Conservation (phyloP, 139 green algal species). For the Micractinium sp. region DNA sequence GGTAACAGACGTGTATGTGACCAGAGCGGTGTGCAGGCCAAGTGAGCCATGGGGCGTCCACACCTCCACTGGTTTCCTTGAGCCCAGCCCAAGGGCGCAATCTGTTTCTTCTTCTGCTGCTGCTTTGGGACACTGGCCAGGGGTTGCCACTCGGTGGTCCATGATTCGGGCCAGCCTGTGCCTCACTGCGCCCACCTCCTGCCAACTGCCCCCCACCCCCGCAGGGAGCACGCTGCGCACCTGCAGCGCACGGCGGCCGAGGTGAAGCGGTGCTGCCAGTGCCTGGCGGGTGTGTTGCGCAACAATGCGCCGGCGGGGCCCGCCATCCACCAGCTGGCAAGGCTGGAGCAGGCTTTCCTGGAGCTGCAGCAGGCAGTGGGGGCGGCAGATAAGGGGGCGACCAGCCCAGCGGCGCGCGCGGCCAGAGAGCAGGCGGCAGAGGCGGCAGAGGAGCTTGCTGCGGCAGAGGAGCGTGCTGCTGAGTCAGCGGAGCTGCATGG, state of each 20-base stretch:
- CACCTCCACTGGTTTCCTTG: too few species aligned
- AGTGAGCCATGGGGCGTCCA: too few species aligned
- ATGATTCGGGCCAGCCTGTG: too few species aligned
- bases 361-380: slow-evolving; percentile 24
- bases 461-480: neutral
- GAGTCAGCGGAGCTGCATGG: neutral
- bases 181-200: neutral
- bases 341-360: neutral
- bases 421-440: neutral
- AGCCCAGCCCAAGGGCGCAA: neutral
- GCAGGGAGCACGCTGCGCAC: slow-evolving; percentile 16
- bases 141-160: too few species aligned
- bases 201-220: neutral
- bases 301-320: neutral
- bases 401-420: neutral
- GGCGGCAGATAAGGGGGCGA: neutral
- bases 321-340: neutral
- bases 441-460: neutral
- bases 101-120: too few species aligned
- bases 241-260: neutral
- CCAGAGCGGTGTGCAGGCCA: too few species aligned
- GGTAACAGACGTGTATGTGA: too few species aligned
- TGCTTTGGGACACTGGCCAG: too few species aligned
- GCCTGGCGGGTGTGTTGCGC: slow-evolving; percentile 11
- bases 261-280: slow-evolving; percentile 18